Evolutionary conservation across 768 basidiomycete genomes (phyloP).

Genomic region (Leccinum sublutescens): DNA sequence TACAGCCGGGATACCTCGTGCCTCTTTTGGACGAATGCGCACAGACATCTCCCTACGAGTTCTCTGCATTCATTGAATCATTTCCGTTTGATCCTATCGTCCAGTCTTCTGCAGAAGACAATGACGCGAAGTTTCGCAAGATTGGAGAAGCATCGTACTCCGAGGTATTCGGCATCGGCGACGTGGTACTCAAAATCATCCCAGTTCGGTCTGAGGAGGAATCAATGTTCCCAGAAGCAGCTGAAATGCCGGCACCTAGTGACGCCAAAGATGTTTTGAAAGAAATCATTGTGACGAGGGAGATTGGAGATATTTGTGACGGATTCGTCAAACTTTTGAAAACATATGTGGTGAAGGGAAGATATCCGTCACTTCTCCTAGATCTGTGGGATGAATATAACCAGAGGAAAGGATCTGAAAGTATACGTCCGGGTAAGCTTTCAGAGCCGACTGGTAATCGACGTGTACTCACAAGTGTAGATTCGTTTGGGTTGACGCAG

Average conservation of each 20-base stretch:
- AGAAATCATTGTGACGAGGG: constrained; percentile 73
- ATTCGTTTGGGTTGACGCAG: constrained; percentile 73
- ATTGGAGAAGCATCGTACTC: constrained; percentile 97
- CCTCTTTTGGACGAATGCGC: constrained; percentile 71
- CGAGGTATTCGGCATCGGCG: constrained; percentile 90
- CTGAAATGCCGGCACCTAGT: constrained; percentile 64
- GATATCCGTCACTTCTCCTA: constrained; percentile 77
- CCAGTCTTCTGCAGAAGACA: constrained; percentile 31
- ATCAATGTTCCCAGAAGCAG: constrained; percentile 29
- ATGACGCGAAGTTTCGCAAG: constrained; percentile 59
- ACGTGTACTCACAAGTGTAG: constrained; percentile 38
- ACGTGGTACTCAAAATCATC: constrained; percentile 88
- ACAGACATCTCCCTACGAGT: constrained; percentile 69
- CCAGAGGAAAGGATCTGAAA: constrained; percentile 72
- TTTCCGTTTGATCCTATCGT: constrained; percentile 76
- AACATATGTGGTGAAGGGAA: constrained; percentile 82
- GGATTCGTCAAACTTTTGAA: constrained; percentile 82
- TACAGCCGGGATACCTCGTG: constrained; percentile 51
- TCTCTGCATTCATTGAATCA: constrained; percentile 78
- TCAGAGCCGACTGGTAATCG: constrained; percentile 3
- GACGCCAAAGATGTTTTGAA: constrained; percentile 76
- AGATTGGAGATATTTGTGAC: constrained; percentile 71
- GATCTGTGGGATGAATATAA: constrained; percentile 87
- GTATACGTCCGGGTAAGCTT: constrained; percentile 74
- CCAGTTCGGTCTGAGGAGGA: constrained; percentile 62